Base-by-base conservation (phyloP, 306 rosid species). In the Alnus glutinosa region DNA sequence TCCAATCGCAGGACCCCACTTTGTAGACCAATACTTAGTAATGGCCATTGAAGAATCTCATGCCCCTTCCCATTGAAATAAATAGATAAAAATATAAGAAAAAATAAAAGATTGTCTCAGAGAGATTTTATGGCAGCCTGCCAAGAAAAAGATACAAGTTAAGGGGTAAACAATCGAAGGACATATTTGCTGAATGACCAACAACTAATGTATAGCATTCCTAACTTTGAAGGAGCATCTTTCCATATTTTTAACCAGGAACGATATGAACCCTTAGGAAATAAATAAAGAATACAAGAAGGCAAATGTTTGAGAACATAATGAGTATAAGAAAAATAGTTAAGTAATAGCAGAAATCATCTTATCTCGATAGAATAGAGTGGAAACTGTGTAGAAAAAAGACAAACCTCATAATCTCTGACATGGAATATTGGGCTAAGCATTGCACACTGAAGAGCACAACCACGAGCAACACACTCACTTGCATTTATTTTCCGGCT, bases 361-460 rank as follows among this genome's bases (percentile, higher is more conserved):
- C 32, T 32, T 62, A 62, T 62, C 44, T 62, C 13, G 16, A 12
- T 32, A 9, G 67, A 9, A 28, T 23, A 30, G 32, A 30, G 32
- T 59, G 16, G 66, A 59, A 59, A 59, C 36, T 64, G 4, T 36
- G 46, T 34, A 15, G 70, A 64, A 14, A 30, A 49, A 34, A 52
- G 70, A 83, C 91, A 76, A 66, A 88, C 91, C 91, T 88, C 91
- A 54, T 86, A 88, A 54, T 88, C 91, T 83, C 85, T 77, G 81
- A 83, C 91, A 13, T 87, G 86, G n/a, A 83, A 88, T 70, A 74
- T 79, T 30, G 89, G 89, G 73, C 91, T 86, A 42, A 88, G 89
- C 91, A 88, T 88, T 61, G 91, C 91, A 71, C 91, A 86, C 59
- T 86, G 89, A 74, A 88, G 86, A 79, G 89, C 91, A 37, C 89